A percentile compares a stretch with the other conserved stretches of the same genome.
Conservation (phyloP, 352 stramenopile species). For the Phytophthora cryptogea region DNA sequence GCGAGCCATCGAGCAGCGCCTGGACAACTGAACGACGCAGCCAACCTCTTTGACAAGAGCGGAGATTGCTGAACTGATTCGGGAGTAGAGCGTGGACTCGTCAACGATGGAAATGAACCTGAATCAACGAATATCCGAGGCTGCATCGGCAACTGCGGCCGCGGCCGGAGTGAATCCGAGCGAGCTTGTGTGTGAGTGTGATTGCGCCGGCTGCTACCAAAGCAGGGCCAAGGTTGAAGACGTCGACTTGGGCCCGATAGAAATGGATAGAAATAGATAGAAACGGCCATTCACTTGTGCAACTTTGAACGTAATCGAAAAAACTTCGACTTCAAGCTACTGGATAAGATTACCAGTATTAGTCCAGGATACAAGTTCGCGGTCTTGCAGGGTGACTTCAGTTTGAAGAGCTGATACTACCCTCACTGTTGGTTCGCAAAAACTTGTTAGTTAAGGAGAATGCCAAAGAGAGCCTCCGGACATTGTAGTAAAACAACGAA, state of each 20-base stretch:
- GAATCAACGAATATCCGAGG: conserved; percentile 12
- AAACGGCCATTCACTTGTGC: not conserved
- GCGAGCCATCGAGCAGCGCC: not conserved
- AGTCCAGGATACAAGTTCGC: no score
- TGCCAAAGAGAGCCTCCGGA: no score
- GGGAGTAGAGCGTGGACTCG: conserved; percentile 4
- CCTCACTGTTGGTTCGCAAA: no score
- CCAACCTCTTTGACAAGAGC: conserved; percentile 8
- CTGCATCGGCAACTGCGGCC: conserved; percentile 10
- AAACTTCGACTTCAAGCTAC: no score
- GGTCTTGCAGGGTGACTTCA: no score
- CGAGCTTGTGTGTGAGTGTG: conserved; percentile 10
- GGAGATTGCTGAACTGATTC: conserved; percentile 25
- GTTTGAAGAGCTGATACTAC: no score
- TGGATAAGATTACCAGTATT: no score
- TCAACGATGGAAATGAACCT: conserved; percentile 18
- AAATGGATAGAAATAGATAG: conserved; percentile 5
- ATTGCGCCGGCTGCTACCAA: conserved; percentile 24
- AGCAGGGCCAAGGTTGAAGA: conserved; percentile 30
- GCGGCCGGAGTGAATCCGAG: conserved; percentile 18
- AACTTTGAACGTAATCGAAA: not conserved
- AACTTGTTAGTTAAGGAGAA: no score
- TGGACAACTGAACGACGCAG: conserved; percentile 21
- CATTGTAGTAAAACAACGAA: no score
- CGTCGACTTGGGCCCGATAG: conserved; percentile 12